Evolutionary conservation across 2,329 filamentous ascomycete species (phyloP), one percentile per base, ranked within the genome.

Genomic region (Exserohilum turcica): DNA sequence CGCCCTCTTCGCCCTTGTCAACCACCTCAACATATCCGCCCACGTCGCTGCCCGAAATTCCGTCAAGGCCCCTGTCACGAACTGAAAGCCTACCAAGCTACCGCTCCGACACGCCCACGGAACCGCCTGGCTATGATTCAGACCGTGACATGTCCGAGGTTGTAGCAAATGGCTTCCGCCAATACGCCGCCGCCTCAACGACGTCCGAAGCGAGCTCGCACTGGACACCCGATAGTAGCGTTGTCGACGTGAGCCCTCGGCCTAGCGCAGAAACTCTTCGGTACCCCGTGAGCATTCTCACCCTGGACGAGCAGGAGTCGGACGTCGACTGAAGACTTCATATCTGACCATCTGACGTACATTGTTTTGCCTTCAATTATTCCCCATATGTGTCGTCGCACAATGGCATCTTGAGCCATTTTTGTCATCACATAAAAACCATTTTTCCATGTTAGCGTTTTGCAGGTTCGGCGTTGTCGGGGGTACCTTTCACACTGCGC

Each of bases 1-100:
- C 56, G 3, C 63, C 66, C 0, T 66, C 63, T 53, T 67, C 67
- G 29, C 64, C 68, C 1, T 31, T 70, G 3, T 70, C 70, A 2
- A 56, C 65, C 13, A 64, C 68, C 42, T 73, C 70, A 0, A 69
- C 66, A 4, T 71, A 71, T 53, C 65, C 68, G 1, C 63, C 61
- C 21, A 70, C 56, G 19, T 67, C 60, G n/a, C 65, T 59, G 52
- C 73, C 64, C 1, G 65, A 69, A 43, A 59, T 68, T 15, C 70
- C 71, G 10, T 72, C 74, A 48, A 68, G 71, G 5, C 67, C 72
- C 2, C 56, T 70, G 1, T 74, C 72, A 3, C 68, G 73, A n/a
- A 75, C 74, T 21, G 69, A 67, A 50, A 75, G 71, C 37, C 65
- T 80, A 3, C 79, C 79, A 5, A 77, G 76, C 50, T 80, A 80